A percentile compares a stretch with the other conserved stretches of the same genome.
These are phyloP conservation scores for Lumnitzera racemosa DNA, from an alignment of 345 rosid species.

Conservation along the genomic window DNA sequence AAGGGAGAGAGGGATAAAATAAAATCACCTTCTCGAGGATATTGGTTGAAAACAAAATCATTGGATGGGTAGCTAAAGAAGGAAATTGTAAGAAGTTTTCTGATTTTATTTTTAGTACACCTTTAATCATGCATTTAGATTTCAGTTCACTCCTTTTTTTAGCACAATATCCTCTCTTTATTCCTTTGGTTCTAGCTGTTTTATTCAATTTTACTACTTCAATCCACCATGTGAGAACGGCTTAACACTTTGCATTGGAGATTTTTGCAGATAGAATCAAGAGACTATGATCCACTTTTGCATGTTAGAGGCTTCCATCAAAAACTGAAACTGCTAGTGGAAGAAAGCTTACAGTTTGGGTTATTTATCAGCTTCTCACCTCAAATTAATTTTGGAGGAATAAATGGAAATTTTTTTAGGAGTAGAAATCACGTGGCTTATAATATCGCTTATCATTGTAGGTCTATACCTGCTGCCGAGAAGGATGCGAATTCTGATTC, in stretches of 20 bases:
- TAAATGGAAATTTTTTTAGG: conserved; percentile 1
- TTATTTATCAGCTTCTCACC: conserved; percentile 10
- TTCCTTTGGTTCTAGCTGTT: no score
- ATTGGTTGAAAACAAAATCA: no score
- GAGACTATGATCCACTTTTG: conserved; percentile 65
- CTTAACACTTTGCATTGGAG: background rate
- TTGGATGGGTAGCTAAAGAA: no score
- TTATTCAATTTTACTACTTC: no score
- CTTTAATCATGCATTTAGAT: no score
- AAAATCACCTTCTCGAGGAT: no score
- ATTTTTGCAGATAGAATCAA: conserved; percentile 48
- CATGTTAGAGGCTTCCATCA: conserved; percentile 84
- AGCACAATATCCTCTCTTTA: no score
- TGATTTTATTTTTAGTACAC: no score
- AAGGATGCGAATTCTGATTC: conserved; percentile 25
- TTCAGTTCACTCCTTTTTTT: no score
- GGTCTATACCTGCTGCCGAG: conserved; percentile 31
- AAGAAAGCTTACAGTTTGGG: conserved; percentile 79
- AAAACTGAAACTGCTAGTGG: conserved; percentile 56
- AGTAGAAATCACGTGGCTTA: conserved; percentile 10
- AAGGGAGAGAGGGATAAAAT: no score
- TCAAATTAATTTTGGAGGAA: conserved; percentile 7
- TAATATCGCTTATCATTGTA: conserved; percentile 13
- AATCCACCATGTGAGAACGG: background rate
- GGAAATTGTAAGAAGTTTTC: no score